Conservation (phyloP, 805 yeast genomes). For the Lachancea kluyveri region DNA sequence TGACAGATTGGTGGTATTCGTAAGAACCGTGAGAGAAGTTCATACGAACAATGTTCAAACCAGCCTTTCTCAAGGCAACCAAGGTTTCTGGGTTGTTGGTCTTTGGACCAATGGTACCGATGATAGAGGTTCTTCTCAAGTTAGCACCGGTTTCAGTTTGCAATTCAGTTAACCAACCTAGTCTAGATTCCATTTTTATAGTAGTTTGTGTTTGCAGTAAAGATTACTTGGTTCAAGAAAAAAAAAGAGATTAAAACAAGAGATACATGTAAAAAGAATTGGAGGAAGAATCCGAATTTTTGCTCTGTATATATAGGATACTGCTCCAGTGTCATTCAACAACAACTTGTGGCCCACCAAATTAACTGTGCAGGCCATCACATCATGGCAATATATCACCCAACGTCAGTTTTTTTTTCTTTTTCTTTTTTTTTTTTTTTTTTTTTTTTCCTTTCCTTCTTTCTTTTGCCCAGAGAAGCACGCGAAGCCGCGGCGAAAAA, state of each 20-base stretch:
- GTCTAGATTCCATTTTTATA: conserved; percentile 41
- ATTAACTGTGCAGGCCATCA: no score
- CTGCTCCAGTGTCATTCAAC: no score
- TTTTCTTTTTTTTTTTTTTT: no score
- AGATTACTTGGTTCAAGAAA: neutral
- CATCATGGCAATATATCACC: no score
- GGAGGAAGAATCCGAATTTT: no score
- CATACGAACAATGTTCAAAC: conserved; percentile 97
- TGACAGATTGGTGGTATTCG: conserved; percentile 94
- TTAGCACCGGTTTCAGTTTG: conserved; percentile 74
- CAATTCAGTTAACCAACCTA: conserved; percentile 80
- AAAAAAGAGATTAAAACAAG: no score
- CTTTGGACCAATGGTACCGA: conserved; percentile 98
- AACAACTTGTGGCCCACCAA: no score
- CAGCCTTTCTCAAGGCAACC: conserved; percentile 89
- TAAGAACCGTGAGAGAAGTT: conserved; percentile 98
- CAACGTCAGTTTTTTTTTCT: no score
- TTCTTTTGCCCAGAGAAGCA: neutral
- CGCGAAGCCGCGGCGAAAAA: no score
- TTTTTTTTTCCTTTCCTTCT: no score
- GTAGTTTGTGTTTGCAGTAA: neutral
- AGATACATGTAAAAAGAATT: no score
- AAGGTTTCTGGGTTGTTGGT: conserved; percentile 84
- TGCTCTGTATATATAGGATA: no score
- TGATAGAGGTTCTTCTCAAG: conserved; percentile 91